Conservation (phyloP, 192 early-diverging fungal genomes). For the Entomortierella parvispora region DNA sequence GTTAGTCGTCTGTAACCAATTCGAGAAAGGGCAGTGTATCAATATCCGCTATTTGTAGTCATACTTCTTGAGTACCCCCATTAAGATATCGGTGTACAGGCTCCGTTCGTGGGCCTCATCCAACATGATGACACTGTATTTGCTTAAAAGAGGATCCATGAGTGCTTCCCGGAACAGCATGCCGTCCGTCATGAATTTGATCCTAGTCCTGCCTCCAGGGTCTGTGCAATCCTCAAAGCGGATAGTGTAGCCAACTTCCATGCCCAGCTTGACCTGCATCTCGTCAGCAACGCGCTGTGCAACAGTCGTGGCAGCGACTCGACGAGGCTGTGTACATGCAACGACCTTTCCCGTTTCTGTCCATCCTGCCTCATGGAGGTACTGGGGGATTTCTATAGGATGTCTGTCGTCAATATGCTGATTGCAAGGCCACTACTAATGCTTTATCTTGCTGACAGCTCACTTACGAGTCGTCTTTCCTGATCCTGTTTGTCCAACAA, state of each 20-base stretch:
- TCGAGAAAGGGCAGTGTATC: too few species aligned
- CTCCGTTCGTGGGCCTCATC: conserved; percentile 84
- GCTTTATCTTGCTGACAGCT: background rate
- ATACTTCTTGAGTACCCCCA: conserved; percentile 85
- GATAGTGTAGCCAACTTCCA: conserved; percentile 81
- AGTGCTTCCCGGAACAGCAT: conserved; percentile 85
- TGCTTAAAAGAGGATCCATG: conserved; percentile 75
- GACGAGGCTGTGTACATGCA: conserved; percentile 81
- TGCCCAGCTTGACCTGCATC: conserved; percentile 71
- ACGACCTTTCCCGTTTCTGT: conserved; percentile 65
- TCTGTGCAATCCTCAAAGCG: conserved; percentile 77
- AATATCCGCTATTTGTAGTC: too few species aligned
- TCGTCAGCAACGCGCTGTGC: conserved; percentile 83
- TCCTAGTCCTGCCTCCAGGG: conserved; percentile 58
- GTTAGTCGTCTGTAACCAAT: too few species aligned
- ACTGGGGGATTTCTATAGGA: conserved; percentile 78
- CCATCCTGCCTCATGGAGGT: conserved; percentile 82
- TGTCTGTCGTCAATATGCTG: background rate
- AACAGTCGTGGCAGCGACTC: conserved; percentile 78
- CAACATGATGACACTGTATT: conserved; percentile 82
- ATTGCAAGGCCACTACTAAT: background rate
- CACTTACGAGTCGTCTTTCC: conserved; percentile 85
- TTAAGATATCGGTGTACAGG: conserved; percentile 76
- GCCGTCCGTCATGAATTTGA: conserved; percentile 90
- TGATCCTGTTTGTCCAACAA: conserved; percentile 83